Conservation (phyloP, 169 alveolate species). For the Eimeria sp. region DNA sequence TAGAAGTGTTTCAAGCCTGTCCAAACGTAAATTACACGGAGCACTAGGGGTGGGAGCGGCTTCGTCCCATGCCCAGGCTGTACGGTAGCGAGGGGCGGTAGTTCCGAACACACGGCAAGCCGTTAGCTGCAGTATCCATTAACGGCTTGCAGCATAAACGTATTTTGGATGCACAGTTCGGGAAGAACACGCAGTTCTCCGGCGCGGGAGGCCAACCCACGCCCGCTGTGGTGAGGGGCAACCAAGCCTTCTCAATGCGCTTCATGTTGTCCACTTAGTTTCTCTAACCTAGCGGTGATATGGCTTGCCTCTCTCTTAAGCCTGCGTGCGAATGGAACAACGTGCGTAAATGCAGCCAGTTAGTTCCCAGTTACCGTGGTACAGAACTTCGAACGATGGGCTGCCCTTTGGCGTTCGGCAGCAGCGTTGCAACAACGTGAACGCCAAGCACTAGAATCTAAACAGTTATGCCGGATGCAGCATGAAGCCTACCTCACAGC, state of each 20-base stretch:
- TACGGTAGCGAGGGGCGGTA: not conserved
- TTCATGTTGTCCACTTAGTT: not conserved
- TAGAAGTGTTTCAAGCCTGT: no score
- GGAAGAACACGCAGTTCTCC: not conserved
- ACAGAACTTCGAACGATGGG: not conserved
- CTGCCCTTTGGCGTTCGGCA: not conserved
- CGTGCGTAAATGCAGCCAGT: not conserved
- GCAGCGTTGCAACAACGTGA: not conserved
- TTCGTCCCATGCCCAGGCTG: not conserved
- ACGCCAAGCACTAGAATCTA: not conserved
- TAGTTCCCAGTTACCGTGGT: not conserved
- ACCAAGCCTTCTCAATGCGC: not conserved
- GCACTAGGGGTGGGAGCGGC: not conserved
- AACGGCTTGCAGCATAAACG: not conserved
- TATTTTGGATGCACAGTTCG: not conserved
- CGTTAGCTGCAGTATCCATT: not conserved
- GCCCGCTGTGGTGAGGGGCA: not conserved
- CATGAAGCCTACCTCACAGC: conserved; percentile 21
- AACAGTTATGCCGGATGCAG: not conserved
- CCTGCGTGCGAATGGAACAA: not conserved
- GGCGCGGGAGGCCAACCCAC: not conserved
- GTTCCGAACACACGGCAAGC: not conserved
- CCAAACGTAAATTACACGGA: not conserved
- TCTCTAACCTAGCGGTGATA: conserved; percentile 27
- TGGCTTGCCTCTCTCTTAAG: conserved; percentile 64